Evolutionary conservation across 768 basidiomycete genomes (phyloP).

Genomic region (Filobasidium floriforme): DNA sequence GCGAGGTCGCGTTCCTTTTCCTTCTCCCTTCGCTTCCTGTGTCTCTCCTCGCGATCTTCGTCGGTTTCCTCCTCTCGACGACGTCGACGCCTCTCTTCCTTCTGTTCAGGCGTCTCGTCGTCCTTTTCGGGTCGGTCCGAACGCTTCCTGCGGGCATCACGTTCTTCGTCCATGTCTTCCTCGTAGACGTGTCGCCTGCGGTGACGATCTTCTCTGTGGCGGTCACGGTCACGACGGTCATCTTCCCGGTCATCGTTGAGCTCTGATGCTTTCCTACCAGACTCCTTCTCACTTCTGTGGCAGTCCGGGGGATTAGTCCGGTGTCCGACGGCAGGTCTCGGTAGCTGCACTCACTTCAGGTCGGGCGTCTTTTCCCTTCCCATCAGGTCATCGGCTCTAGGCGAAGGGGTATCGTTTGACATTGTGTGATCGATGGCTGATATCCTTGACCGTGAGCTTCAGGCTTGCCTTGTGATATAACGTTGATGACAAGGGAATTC

Average conservation of each 20-base stretch:
- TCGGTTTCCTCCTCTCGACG: constrained; percentile 26
- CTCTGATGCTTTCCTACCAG: not conserved
- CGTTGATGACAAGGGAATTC: too few relatives aligned
- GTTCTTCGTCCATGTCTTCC: constrained; percentile 51
- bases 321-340: constrained; percentile 20
- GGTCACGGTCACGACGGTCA: constrained; percentile 48
- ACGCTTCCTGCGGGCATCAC: constrained; percentile 42
- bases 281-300: not conserved
- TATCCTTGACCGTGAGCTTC: not conserved
- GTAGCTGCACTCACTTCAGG: constrained; percentile 48
- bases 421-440: constrained; percentile 3
- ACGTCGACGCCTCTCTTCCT: constrained; percentile 12
- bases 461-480: too few relatives aligned
- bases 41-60: constrained; percentile 32
- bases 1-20: constrained; percentile 22
- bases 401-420: constrained; percentile 19
- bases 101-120: constrained; percentile 3
- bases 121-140: constrained; percentile 2
- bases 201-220: constrained; percentile 54
- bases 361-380: constrained; percentile 35
- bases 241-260: constrained; percentile 24
- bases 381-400: constrained; percentile 8
- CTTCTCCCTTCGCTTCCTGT: constrained; percentile 23
- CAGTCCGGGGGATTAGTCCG: not conserved
- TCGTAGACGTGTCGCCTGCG: constrained; percentile 41